Evolutionary conservation across 306 rosid species (phyloP).

Genomic region (Fragaria ananassa): DNA sequence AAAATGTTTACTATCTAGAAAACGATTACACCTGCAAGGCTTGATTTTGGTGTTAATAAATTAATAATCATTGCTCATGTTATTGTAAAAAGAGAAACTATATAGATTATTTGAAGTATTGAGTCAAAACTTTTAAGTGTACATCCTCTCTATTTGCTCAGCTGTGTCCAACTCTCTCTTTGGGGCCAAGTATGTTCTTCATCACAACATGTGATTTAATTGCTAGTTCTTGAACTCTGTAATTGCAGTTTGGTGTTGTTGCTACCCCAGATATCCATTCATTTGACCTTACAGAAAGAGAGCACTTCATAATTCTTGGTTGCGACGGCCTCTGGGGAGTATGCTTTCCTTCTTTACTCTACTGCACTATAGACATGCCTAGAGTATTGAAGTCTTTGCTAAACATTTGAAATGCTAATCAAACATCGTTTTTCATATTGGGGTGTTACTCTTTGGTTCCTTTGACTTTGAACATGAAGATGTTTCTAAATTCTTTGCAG

Average conservation of each 20-base stretch:
- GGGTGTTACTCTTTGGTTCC: slow-evolving; percentile 24
- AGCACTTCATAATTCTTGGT: slow-evolving; percentile 86
- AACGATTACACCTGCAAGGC: not conserved
- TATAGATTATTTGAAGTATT: not conserved
- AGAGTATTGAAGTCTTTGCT: not conserved
- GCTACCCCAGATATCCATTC: slow-evolving; percentile 83
- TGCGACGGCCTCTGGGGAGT: slow-evolving; percentile 99
- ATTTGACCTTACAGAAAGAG: slow-evolving; percentile 71
- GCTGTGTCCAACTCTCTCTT: not conserved
- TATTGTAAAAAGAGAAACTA: not conserved
- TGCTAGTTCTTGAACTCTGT: slow-evolving; percentile 19
- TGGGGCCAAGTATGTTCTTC: not conserved
- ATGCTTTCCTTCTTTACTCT: slow-evolving; percentile 18
- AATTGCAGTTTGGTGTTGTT: slow-evolving; percentile 73
- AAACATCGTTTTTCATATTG: not conserved
- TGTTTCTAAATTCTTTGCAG: slow-evolving; percentile 37
- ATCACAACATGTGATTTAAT: not conserved
- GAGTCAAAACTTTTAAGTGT: not conserved
- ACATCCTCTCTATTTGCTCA: not conserved
- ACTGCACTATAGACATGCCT: not conserved
- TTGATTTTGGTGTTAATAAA: not conserved
- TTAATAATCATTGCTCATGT: not conserved
- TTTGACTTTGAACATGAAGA: not conserved
- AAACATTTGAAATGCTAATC: not conserved
- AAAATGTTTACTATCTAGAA: not conserved